Conservation (phyloP, 2,329 filamentous ascomycete species). For the Microsporum ferrugineum region DNA sequence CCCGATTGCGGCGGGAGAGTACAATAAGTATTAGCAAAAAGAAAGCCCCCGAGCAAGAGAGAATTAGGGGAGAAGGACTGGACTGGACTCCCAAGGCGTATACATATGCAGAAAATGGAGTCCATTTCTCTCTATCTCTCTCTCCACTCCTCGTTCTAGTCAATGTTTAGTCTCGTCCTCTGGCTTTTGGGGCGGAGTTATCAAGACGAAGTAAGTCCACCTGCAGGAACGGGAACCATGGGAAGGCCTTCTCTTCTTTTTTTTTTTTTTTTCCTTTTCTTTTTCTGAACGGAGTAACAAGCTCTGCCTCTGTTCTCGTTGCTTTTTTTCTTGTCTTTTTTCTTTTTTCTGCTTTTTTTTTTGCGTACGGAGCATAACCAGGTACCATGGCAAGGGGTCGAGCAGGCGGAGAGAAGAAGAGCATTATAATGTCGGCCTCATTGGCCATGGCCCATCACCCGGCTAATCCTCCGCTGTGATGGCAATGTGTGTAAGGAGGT, state of each 20-base stretch:
- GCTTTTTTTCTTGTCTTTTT: not conserved
- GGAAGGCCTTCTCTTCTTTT: not conserved
- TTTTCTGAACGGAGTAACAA: not conserved
- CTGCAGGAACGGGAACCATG: conserved; percentile 5
- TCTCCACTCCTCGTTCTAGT: not conserved
- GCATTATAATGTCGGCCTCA: not conserved
- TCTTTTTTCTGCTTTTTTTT: not conserved
- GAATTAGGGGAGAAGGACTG: not conserved
- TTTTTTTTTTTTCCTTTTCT: not conserved
- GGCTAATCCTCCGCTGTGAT: not conserved
- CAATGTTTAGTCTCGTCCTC: not conserved
- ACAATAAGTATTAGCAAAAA: not conserved
- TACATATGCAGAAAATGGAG: not conserved
- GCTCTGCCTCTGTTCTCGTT: not conserved
- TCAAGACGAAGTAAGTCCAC: not conserved
- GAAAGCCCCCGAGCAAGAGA: not conserved
- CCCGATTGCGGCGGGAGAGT: not conserved
- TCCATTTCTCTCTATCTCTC: not conserved
- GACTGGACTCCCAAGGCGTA: not conserved
- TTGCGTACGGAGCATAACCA: not conserved
- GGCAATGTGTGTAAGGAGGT: not conserved
- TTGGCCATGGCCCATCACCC: not conserved
- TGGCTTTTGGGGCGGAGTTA: conserved; percentile 3
- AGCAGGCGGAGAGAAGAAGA: not conserved
- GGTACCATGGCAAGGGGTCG: not conserved